phyloP scores from a whole-genome alignment of 1,284 basidiomycete species.

The Rhodotorula sp. region DNA sequence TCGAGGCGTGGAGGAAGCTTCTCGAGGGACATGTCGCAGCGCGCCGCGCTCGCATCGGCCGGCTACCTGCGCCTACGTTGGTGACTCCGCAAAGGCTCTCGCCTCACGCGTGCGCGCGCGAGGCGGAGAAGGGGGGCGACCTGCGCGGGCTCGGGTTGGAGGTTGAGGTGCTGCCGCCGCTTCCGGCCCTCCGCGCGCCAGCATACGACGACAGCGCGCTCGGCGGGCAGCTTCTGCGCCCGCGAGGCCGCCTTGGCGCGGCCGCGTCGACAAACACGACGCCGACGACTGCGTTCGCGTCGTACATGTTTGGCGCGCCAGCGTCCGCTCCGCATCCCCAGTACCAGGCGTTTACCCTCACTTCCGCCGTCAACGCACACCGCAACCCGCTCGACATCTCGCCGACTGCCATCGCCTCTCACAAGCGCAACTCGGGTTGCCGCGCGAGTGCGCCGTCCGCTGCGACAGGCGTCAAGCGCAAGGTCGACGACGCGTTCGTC shows the following conservation, averaged over 20 bases:
- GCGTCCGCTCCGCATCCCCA: neutral
- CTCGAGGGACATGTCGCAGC: conserved; percentile 38
- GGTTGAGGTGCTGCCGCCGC: neutral
- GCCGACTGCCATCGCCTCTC: neutral
- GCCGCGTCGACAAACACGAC: conserved; percentile 2
- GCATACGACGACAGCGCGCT: neutral
- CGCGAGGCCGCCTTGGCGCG: neutral
- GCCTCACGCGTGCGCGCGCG: neutral
- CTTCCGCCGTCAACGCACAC: neutral
- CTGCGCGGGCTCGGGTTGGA: neutral
- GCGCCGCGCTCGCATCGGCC: conserved; percentile 19
- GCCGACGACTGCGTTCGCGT: conserved; percentile 8
- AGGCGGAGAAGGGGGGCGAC: neutral
- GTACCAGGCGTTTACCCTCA: neutral
- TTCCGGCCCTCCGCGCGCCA: neutral
- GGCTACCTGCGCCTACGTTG: neutral
- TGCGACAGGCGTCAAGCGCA: neutral
- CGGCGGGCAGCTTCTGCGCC: neutral
- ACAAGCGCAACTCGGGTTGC: conserved; percentile 4
- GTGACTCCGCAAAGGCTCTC: neutral
- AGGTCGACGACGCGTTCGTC: conserved; percentile 14
- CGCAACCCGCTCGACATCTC: neutral
- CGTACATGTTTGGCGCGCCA: conserved; percentile 1
- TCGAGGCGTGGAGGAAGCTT: conserved; percentile 33
- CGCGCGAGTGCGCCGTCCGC: conserved; percentile 5